These are phyloP conservation scores for Erysimum pusillum DNA, from an alignment of 441 rosid genomes.

Conservation along the genomic window DNA sequence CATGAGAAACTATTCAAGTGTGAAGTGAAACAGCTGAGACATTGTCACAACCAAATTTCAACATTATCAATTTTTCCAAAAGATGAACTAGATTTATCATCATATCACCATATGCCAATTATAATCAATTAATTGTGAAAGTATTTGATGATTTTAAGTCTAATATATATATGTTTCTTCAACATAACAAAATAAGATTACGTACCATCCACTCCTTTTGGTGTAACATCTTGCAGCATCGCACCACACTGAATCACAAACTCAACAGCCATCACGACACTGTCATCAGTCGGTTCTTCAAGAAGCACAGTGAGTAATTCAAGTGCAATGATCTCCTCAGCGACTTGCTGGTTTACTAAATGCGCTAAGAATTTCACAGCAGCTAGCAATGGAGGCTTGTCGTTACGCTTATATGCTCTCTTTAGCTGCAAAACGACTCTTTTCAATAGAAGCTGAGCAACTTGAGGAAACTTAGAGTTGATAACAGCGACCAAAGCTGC, in stretches of 20 bases:
- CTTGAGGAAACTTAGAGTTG: conserved; percentile 85
- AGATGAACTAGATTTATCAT: too few species aligned
- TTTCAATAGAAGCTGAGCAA: conserved; percentile 73
- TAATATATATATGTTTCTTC: too few species aligned
- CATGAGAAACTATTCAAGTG: too few species aligned
- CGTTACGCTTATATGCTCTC: conserved; percentile 80
- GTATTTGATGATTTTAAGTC: too few species aligned
- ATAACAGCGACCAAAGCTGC: conserved; percentile 82
- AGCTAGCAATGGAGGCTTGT: conserved; percentile 87
- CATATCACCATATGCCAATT: too few species aligned
- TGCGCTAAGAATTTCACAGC: conserved; percentile 88
- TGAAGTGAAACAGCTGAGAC: too few species aligned
- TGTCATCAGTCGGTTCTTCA: conserved; percentile 80
- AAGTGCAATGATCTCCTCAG: conserved; percentile 79
- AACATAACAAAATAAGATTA: too few species aligned
- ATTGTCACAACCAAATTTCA: too few species aligned
- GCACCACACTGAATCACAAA: conserved; percentile 91
- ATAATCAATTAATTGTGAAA: too few species aligned
- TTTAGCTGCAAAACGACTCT: conserved; percentile 90
- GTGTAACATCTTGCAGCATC: conserved; percentile 79
- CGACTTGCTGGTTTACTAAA: conserved; percentile 91
- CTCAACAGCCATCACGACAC: conserved; percentile 93
- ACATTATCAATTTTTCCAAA: too few species aligned
- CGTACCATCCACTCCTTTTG: conserved; percentile 87
- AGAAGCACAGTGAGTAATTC: conserved; percentile 75